Conservation (phyloP, 495 filamentous ascomycete genomes). For the Lophium mytilinum region DNA sequence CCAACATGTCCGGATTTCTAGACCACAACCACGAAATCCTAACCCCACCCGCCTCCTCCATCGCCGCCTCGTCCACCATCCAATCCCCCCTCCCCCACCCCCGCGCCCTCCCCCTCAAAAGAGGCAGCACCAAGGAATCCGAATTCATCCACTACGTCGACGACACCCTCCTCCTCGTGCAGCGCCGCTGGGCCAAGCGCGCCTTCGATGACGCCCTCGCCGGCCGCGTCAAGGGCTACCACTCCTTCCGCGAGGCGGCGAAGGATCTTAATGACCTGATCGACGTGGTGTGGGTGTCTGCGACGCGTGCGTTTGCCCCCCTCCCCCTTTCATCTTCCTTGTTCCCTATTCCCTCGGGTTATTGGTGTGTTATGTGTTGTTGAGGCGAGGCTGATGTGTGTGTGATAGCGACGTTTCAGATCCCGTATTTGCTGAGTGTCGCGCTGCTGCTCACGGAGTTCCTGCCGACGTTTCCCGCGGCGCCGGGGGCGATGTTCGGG, state of each 20-base stretch:
- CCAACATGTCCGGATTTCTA: no score
- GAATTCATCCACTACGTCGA: slow-evolving; percentile 64
- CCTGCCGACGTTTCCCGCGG: slow-evolving; percentile 59
- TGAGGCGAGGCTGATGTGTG: no score
- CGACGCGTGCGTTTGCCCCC: slow-evolving; percentile 57
- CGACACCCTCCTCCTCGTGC: slow-evolving; percentile 52
- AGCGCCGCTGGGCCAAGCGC: slow-evolving; percentile 68
- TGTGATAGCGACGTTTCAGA: slow-evolving; percentile 81
- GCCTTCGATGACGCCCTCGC: slow-evolving; percentile 34
- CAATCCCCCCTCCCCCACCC: slow-evolving; percentile 52
- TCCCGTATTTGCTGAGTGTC: slow-evolving; percentile 70
- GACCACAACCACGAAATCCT: neutral
- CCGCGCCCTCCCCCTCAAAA: slow-evolving; percentile 52
- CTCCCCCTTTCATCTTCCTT: neutral
- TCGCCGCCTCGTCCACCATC: slow-evolving; percentile 46
- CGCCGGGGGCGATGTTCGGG: slow-evolving; percentile 53
- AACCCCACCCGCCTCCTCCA: slow-evolving; percentile 31
- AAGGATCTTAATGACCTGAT: slow-evolving; percentile 62
- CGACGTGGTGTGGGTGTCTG: slow-evolving; percentile 73
- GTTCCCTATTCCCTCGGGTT: neutral
- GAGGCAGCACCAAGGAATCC: slow-evolving; percentile 70
- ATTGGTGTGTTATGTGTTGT: no score
- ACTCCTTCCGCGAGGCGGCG: slow-evolving; percentile 57
- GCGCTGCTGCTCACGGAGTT: slow-evolving; percentile 59
- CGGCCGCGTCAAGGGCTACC: slow-evolving; percentile 56